Evolutionary conservation across 139 green algal genomes (phyloP), one percentile per base, ranked within the genome.

Genomic region (Tetradesmus obliquus): DNA sequence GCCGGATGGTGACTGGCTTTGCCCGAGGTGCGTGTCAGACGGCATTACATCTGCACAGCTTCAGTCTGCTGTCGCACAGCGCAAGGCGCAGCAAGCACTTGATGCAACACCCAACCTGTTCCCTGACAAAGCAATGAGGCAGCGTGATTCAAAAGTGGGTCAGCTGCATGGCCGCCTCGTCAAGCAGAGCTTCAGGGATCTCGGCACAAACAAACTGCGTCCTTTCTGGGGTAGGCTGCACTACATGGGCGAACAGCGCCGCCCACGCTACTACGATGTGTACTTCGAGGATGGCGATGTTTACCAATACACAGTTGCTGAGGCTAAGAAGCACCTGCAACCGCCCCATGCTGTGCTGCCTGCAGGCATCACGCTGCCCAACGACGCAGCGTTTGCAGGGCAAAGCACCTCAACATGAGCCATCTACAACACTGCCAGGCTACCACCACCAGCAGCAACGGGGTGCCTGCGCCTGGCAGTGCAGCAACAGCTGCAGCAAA

Each of bases 271-370:
- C 24, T 84, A 45, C 55, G 79, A 84, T 84, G 79, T 84, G n/a
- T 24, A 84, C 17, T 84, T 84, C 55, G 79, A 84, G 24, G 79
- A 84, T 55, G 79, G 79, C 13, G 79, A 84, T 84, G 79, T 84
- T 8, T 84, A 55, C 24, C 6, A 84, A 12, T 84, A 84, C n/a
- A 84, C 79, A 17, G 20, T 55, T 6, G 79, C 79, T 57, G 32
- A 84, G 13, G 32, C 20, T 6, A 55, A 84, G n/a, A 12, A 12
- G 4, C 13, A 57, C 8, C 79, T 84, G 79, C 24, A 84, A 84
- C n/a, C 79, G 12, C 8, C 24, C 20, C n/a, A 22, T 55, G 55
- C 79, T 84, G 79, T 84, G 79, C 13, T 84, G 32, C 79, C 79
- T 84, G 79, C 79, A 84, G 79, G 79, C 20, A 22, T 84, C 71